Percentiles rank a stretch among this genome's conserved stretches.
Conservation (phyloP, 805 yeast species). For the Ogataea ganodermae region DNA sequence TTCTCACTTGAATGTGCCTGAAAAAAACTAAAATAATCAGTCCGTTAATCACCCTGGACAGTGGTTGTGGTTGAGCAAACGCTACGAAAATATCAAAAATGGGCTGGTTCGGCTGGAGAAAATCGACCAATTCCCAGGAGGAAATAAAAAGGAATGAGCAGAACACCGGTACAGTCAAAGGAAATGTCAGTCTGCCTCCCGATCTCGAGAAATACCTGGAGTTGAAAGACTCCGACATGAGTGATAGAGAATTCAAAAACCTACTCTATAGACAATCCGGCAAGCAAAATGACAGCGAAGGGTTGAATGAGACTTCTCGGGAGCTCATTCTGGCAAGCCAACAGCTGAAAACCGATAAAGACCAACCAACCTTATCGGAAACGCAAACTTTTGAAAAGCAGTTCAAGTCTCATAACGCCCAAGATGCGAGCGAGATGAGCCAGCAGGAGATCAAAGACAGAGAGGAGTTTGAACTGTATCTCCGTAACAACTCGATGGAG, state of each 20-base stretch:
- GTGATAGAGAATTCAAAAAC: slow-evolving; percentile 36
- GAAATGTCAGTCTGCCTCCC: slow-evolving; percentile 19
- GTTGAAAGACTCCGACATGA: slow-evolving; percentile 28
- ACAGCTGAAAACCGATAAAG: neutral
- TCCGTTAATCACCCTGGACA: no score
- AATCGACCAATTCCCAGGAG: neutral
- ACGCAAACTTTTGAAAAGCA: slow-evolving; percentile 7
- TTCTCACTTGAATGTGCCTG: no score
- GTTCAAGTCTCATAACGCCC: slow-evolving; percentile 13
- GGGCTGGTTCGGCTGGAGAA: slow-evolving; percentile 6
- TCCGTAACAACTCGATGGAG: slow-evolving; percentile 28
- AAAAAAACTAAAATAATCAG: no score
- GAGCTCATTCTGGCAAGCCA: slow-evolving; percentile 2
- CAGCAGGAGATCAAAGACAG: slow-evolving; percentile 17
- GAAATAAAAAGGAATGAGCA: neutral
- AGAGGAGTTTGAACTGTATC: slow-evolving; percentile 31
- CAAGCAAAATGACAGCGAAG: slow-evolving; percentile 3
- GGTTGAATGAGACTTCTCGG: slow-evolving; percentile 4
- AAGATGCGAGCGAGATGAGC: slow-evolving; percentile 9
- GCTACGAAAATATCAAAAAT: neutral
- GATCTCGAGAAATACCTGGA: slow-evolving; percentile 31
- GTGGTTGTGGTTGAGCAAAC: no score
- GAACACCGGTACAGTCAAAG: neutral
- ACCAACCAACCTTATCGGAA: neutral
- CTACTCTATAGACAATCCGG: slow-evolving; percentile 18